Conservation (phyloP, 805 yeast genomes). For the Lachancea meyersii region DNA sequence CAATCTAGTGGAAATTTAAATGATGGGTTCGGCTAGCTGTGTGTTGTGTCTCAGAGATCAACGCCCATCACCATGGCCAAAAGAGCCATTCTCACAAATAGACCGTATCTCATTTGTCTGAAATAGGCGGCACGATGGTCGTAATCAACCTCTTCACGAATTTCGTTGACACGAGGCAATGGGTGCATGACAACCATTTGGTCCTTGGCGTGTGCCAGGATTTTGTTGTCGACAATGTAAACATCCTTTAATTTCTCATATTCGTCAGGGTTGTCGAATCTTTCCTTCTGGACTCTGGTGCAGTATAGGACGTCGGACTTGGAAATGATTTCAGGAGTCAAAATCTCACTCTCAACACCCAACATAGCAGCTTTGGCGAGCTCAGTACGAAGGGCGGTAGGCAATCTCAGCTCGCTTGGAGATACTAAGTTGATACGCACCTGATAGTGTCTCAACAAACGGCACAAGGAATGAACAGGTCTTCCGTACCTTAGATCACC, state of each 20-base stretch:
- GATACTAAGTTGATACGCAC: constrained; percentile 88
- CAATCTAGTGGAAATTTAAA: not conserved
- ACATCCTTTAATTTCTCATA: constrained; percentile 86
- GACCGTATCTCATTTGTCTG: constrained; percentile 98
- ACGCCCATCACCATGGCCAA: constrained; percentile 97
- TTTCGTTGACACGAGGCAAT: constrained; percentile 93
- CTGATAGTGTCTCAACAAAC: constrained; percentile 83
- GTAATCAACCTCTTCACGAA: constrained; percentile 96
- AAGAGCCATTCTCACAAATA: constrained; percentile 97
- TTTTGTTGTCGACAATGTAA: constrained; percentile 87
- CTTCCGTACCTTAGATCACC: constrained; percentile 98
- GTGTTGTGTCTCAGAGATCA: constrained; percentile 45
- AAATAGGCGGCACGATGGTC: constrained; percentile 99
- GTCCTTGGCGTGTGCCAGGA: constrained; percentile 86
- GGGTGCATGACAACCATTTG: constrained; percentile 99
- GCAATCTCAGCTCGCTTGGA: constrained; percentile 83
- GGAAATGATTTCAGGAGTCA: constrained; percentile 80
- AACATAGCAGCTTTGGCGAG: constrained; percentile 63
- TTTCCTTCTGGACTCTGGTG: constrained; percentile 96
- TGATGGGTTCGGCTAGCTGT: not conserved
- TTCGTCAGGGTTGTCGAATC: constrained; percentile 70
- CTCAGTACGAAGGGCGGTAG: constrained; percentile 63
- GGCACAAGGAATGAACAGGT: constrained; percentile 94
- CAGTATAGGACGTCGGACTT: constrained; percentile 93
- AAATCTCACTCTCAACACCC: constrained; percentile 62